Conservation (phyloP, 805 yeast species). For the Candida railenensis region DNA sequence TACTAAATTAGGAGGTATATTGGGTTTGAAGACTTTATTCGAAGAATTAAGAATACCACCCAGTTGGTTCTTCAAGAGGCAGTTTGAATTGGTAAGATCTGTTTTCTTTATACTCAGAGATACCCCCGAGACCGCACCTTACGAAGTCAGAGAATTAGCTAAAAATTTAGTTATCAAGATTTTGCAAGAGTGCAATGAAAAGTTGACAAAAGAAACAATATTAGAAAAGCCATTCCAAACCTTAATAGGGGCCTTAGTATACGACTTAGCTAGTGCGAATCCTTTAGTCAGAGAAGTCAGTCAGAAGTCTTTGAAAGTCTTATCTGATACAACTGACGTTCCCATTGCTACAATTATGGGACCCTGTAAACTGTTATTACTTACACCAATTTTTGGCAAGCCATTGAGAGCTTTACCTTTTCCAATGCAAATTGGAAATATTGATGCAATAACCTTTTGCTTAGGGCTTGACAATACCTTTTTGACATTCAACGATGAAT, state of each 20-base stretch:
- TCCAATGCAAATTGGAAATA: constrained; percentile 98
- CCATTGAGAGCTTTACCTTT: constrained; percentile 96
- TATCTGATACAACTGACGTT: constrained; percentile 69
- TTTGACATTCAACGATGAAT: constrained; percentile 83
- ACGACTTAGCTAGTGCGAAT: constrained; percentile 89
- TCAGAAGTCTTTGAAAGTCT: constrained; percentile 61
- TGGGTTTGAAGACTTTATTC: constrained; percentile 75
- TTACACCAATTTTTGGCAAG: constrained; percentile 94
- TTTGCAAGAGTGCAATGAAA: constrained; percentile 62
- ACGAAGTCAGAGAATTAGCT: constrained; percentile 71
- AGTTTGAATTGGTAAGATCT: constrained; percentile 81
- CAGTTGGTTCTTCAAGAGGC: constrained; percentile 72
- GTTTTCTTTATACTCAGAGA: constrained; percentile 88
- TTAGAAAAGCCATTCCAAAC: constrained; percentile 74
- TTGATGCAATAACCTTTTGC: constrained; percentile 95
- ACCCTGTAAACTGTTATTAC: constrained; percentile 76
- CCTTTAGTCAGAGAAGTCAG: constrained; percentile 80
- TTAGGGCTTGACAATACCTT: constrained; percentile 77
- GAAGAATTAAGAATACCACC: constrained; percentile 66
- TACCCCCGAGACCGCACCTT: constrained; percentile 84
- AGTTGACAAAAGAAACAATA: constrained; percentile 59
- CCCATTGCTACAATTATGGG: constrained; percentile 74
- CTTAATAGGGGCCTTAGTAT: constrained; percentile 83
- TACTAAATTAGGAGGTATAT: constrained; percentile 82
- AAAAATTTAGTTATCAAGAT: constrained; percentile 62